Evolutionary conservation across 805 yeast species (phyloP), one percentile per base, ranked within the genome.

Genomic region (Candida odintsovae): DNA sequence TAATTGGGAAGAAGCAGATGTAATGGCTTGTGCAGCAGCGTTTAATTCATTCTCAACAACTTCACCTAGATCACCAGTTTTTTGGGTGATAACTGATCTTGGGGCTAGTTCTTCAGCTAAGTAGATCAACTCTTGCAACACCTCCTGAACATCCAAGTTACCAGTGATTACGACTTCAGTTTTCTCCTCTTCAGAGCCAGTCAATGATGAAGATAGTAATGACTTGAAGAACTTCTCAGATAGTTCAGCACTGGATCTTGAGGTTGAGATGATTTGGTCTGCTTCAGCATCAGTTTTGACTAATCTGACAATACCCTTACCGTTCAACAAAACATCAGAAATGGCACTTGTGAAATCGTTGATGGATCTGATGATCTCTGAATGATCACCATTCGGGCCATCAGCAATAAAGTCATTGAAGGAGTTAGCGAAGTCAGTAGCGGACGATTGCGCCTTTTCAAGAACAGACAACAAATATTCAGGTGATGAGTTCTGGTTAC

Each of bases 391-490:
- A 44, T 74, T 71, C 43, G 78, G 79, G 6, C 92, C 95, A 59
- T 86, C 96, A 6, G 85, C 90, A 44, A 88, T 70, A 57, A 78
- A 83, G 44, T 78, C 75, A 61, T 83, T 86, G 70, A 87, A 88
- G 7, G 83, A 78, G 22, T 82, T 77, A 6, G 95, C 86, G 64
- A 90, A 87, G 36, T 84, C 90, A 6, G 90, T 86, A 0, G 90
- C 89, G 15, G 77, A 69, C 36, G 80, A 77, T 0, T 88, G 77
- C 18, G 84, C 75, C 52, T 82, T 76, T 59, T 90, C 96, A 51
- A 83, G 70, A 37, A 86, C 69, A 0, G 92, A 82, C 31, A 82
- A 68, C 20, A 84, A 64, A 55, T 78, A 83, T 52, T 77, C 82
- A 3, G 92, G 86, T 0, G 92, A 77, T 2, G 94, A 74, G 61